Base-by-base conservation (phyloP, 371 early-diverging fungal species). In the Lichtheimia ornata region DNA sequence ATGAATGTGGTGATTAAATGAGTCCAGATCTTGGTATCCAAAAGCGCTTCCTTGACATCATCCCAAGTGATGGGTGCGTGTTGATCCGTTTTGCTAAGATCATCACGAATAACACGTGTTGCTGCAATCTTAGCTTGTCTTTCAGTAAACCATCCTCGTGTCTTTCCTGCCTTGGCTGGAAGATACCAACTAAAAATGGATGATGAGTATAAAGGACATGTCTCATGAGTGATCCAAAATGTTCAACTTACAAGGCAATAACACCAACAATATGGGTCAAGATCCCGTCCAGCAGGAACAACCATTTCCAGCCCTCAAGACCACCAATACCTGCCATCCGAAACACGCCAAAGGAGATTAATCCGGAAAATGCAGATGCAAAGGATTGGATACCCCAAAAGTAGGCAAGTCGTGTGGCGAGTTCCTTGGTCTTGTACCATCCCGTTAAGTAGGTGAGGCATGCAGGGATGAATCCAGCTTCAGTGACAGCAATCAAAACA, bases 371-470 rank as follows among this genome's bases (percentile, higher is more conserved):
- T 1, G 88, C 83, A 27, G 82, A 81, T 7, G 88, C 85, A 53
- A 86, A 63, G 4, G 81, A 57, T 50, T 84, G 77, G 20, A 82
- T 67, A n/a, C 79, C 81, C 88, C 88, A 88, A 57, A 88, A 85
- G 62, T 71, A 82, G 47, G 69, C 76, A 3, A 88, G 71, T 7
- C 88, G 71, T 3, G 83, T 71, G 1, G 83, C 86, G 53, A 88
- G 66, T 53, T 86, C 88, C 0, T 61, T 67, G 4, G 77, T 74
- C 58, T 83, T 88, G 78, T 88, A 88, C 71, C 77, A 85, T 0
- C 72, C 64, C 0, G 83, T 83, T n/a, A 88, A 67, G 58, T 86
- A 86, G 25, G 74, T 66, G 13, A 85, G 62, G 35, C 80, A 77
- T 0, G 83, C 76, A 3, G 88, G 87, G 53, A 88, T 86, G 30